Evolutionary conservation across 352 stramenopile genomes (phyloP), one percentile per base, ranked within the genome.

Genomic region (Phytophthora macrochlamydospora): DNA sequence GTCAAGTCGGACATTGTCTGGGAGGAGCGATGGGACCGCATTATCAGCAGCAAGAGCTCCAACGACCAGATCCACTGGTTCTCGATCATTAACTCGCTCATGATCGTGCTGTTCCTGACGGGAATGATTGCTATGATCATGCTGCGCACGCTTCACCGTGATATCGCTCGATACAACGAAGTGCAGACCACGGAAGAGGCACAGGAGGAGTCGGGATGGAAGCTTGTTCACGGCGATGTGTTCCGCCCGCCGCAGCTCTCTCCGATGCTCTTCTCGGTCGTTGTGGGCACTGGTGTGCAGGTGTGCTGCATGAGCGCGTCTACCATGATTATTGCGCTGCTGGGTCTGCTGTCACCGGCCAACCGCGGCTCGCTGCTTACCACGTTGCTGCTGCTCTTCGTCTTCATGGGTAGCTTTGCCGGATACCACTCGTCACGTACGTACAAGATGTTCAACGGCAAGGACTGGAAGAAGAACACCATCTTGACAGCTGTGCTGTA

Each of bases 41-140:
- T 99, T 85, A 96, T 99, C 73, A 95, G 92, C 71, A 93, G 76
- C 62, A 95, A 96, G 76, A 90, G 81, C 76, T 91, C 95, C 43
- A 98, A 99, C 75, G 97, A 99, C 70, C 97, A 99, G 84, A 99
- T 99, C 71, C 98, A 99, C 75, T 99, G 98, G 84, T 99, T 99
- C 83, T 97, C 95, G 62, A 99, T 99, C 79, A 97, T 99, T 66
- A 99, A 99, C 84, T 99, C 94, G 53, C 90, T 99, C 56, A 99
- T 99, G 96, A 99, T 99, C 73, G 98, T 99, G 44, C 78, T 99
- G 7, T 99, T 99, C 83, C 87, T 99, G 49, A 99, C 97, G 6
- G 97, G 96, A 61, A 98, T 99, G 69, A 98, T 99, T 46, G 97
- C 95, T 30, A 99, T 99, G 83, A 99, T 99, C 79, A 98, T 99